Evolutionary conservation across 2,329 filamentous ascomycete genomes (phyloP), one percentile per base, ranked within the genome.

Genomic region (Juglanconis oblonga): DNA sequence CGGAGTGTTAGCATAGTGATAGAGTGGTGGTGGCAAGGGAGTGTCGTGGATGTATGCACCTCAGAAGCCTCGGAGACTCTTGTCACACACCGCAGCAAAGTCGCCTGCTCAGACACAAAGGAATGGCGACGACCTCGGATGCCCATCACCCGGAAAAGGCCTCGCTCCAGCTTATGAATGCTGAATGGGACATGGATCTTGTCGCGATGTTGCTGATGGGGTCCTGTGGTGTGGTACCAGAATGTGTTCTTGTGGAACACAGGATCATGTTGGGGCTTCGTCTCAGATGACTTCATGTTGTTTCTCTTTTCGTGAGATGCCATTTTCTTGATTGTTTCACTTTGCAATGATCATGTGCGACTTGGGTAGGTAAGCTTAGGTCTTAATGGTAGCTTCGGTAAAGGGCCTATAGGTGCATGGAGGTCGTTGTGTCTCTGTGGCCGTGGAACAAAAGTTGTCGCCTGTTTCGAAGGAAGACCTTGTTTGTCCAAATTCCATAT

Each of bases 121-220:
- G 35, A 11, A n/a, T 31, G 45, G 35, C 29, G 38, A 9, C 52
- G 55, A 10, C 45, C 24, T 48, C 38, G 38, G 35, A 62, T 42
- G 31, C 53, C 53, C 24, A 57, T 54, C 42, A 49, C 50, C 45
- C 29, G 36, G 14, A 45, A 51, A 31, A 62, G 24, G 31, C 58
- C 13, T 31, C 54, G 31, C 11, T 51, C 58, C n/a, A 61, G 35
- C 4, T 52, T 54, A 17, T 45, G 58, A 44, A 60, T 38, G 47
- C 57, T 54, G 38, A 57, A 24, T 2, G 53, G 11, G 38, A 44
- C 24, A 38, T 57, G 57, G 32, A 32, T 17, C 9, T 52, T 55
- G 44, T 49, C 51, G 32, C 54, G 45, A 14, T 52, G 44, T 32
- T 52, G 50, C 24, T 51, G 59, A 47, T 48, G 24, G 7, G 17